phyloP scores from a whole-genome alignment of 148 eudicot species.

The Nepenthes mirabilis region DNA sequence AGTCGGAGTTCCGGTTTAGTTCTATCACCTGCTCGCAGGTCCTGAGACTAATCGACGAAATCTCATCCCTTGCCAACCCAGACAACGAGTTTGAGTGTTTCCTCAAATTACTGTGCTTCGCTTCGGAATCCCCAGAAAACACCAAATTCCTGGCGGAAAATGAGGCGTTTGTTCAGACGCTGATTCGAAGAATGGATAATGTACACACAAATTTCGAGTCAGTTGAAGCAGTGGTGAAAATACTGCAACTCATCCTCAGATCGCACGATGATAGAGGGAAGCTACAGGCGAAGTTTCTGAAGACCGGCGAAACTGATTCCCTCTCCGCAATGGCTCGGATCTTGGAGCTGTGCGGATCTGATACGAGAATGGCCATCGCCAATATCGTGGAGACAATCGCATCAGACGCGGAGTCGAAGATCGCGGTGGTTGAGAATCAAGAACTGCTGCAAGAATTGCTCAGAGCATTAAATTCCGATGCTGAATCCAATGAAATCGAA shows the following conservation, averaged over 20 bases:
- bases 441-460: conserved; percentile 17
- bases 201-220: conserved; percentile 9
- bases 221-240: conserved; percentile 19
- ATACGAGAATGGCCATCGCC: conserved; percentile 14
- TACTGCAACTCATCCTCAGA: conserved; percentile 17
- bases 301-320: neutral
- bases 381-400: conserved; percentile 21
- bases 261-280: conserved; percentile 7
- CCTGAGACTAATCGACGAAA: conserved; percentile 9
- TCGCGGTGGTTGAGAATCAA: conserved; percentile 12
- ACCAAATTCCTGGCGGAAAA: conserved; percentile 10
- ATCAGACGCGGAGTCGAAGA: conserved; percentile 11
- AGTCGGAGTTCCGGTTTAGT: conserved; percentile 3
- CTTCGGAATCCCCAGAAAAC: conserved; percentile 30
- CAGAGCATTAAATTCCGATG: conserved; percentile 3
- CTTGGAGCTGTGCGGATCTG: conserved; percentile 14
- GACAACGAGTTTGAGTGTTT: conserved; percentile 1
- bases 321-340: conserved; percentile 6
- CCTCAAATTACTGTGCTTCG: conserved; percentile 26
- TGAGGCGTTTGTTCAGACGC: conserved; percentile 10
- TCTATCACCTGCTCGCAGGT: conserved; percentile 16
- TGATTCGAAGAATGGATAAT: conserved; percentile 8
- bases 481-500: conserved; percentile 6
- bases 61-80: neutral
- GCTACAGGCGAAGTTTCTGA: conserved; percentile 2